Conservation (phyloP, 2,329 filamentous ascomycete species). For the Aureobasidium sp. region DNA sequence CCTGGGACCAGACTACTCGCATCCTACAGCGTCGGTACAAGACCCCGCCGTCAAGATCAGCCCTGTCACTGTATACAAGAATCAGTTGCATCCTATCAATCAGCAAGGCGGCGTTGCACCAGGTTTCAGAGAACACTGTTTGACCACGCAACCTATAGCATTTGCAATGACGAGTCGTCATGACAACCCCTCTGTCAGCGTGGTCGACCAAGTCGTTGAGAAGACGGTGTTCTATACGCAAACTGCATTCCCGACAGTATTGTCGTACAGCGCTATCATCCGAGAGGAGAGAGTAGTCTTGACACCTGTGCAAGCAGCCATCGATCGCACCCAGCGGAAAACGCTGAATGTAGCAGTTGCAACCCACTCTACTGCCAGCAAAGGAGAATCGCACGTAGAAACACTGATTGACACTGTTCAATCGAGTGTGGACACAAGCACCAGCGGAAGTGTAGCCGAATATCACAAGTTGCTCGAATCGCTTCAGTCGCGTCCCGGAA, state of each 20-base stretch:
- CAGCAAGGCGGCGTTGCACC: conserved; percentile 80
- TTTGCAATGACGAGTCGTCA: conserved; percentile 73
- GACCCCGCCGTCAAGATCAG: conserved; percentile 25
- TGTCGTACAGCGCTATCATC: conserved; percentile 80
- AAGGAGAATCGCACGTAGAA: conserved; percentile 60
- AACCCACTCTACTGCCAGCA: conserved; percentile 51
- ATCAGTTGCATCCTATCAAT: conserved; percentile 75
- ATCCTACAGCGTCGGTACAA: background rate
- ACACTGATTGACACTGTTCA: conserved; percentile 68
- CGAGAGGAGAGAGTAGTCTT: conserved; percentile 59
- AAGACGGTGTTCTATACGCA: conserved; percentile 79
- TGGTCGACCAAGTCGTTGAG: conserved; percentile 69
- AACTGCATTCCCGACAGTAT: conserved; percentile 83
- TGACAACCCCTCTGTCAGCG: conserved; percentile 54
- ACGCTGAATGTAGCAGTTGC: conserved; percentile 74
- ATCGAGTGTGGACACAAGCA: conserved; percentile 66
- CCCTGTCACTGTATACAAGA: conserved; percentile 72
- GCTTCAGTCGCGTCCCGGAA: conserved; percentile 16
- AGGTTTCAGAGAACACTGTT: conserved; percentile 76
- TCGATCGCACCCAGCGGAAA: conserved; percentile 86
- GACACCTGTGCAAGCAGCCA: conserved; percentile 72
- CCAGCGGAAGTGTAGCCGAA: conserved; percentile 68
- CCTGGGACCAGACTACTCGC: conserved; percentile 4
- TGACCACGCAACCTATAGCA: conserved; percentile 67
- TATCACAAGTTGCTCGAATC: conserved; percentile 65